Evolutionary conservation across 1,139 yeast species (phyloP), one percentile per base, ranked within the genome.

Genomic region (Kodamaea sp.): DNA sequence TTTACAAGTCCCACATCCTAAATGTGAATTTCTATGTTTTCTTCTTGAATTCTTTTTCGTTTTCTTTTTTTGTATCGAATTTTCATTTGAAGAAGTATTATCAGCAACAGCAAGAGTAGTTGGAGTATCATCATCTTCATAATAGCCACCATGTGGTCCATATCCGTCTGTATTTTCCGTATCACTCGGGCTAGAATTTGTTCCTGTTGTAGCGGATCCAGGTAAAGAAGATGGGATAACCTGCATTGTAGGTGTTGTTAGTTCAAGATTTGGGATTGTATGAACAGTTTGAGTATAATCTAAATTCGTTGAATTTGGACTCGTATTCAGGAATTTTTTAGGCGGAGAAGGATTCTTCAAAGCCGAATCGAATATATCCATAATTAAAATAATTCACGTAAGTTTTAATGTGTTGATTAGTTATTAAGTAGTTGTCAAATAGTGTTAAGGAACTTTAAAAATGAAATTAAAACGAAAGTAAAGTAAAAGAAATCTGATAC

Each of bases 1-100:
- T 50, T 81, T 79, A 60, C 87, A 81, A 29, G 83, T 79, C 5
- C 80, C 79, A 60, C 87, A 81, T 26, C 83, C 81, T 40, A 61
- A 66, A 52, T 79, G 84, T 11, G 83, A 77, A 58, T 80, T 80
- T 43, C 81, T 67, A 57, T 80, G 86, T 44, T 78, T 75, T 47
- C 84, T 60, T 50, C 86, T 65, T 22, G 78, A 70, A 48, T 72
- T 74, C 48, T 74, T 71, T 62, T 63, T 70, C 49, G 54, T 62
- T 48, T 46, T 51, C 29, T 39, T 38, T 15, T 15, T 15, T 15
- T 15, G 20, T 15, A 15, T 15, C 4, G 11, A 15, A 15, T 15
- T 15, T 15, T 15, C 20, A 15, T 22, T 41, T 41, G 11, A 15
- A 32, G 11, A 11, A 4, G 9, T 24, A 32, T 24, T 25, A 9